These are phyloP conservation scores for Aspergillus sp. DNA, from an alignment of 2,329 filamentous ascomycete species.

Conservation along the genomic window DNA sequence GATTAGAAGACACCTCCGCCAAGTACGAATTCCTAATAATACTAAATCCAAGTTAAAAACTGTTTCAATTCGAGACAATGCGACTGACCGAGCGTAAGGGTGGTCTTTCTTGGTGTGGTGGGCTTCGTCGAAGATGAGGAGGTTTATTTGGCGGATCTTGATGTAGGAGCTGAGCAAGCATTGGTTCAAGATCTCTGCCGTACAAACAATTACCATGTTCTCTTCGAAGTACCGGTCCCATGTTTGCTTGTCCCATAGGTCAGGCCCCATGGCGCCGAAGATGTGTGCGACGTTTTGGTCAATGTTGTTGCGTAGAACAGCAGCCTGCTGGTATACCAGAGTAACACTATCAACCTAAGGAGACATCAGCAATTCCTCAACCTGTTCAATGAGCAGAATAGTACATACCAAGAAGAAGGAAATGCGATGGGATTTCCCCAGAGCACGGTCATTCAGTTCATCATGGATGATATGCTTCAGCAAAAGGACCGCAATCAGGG, in stretches of 20 bases:
- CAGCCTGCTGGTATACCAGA: slow-evolving; percentile 80
- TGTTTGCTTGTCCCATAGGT: slow-evolving; percentile 51
- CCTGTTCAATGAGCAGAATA: neutral
- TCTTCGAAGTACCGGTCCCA: slow-evolving; percentile 51
- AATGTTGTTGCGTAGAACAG: slow-evolving; percentile 71
- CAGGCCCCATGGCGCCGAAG: slow-evolving; percentile 58
- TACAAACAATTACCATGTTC: slow-evolving; percentile 84
- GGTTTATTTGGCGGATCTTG: slow-evolving; percentile 70
- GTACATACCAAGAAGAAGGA: slow-evolving; percentile 69
- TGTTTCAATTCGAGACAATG: neutral
- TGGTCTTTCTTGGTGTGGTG: slow-evolving; percentile 95
- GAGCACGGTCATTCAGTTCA: slow-evolving; percentile 61
- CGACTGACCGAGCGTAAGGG: slow-evolving; percentile 59
- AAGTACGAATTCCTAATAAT: slow-evolving; percentile 85
- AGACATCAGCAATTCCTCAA: slow-evolving; percentile 8
- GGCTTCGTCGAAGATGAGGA: slow-evolving; percentile 91
- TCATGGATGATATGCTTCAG: slow-evolving; percentile 65
- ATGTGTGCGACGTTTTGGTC: slow-evolving; percentile 65
- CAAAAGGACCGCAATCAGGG: slow-evolving; percentile 83
- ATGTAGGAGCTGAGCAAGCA: slow-evolving; percentile 73
- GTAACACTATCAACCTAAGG: slow-evolving; percentile 71
- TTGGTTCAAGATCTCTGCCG: slow-evolving; percentile 73
- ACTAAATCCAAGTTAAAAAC: slow-evolving; percentile 20
- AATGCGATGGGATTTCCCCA: slow-evolving; percentile 52
- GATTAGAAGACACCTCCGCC: slow-evolving; percentile 36